phyloP scores from a whole-genome alignment of 1,284 basidiomycete species.

The Sanghuangporus baumii region DNA sequence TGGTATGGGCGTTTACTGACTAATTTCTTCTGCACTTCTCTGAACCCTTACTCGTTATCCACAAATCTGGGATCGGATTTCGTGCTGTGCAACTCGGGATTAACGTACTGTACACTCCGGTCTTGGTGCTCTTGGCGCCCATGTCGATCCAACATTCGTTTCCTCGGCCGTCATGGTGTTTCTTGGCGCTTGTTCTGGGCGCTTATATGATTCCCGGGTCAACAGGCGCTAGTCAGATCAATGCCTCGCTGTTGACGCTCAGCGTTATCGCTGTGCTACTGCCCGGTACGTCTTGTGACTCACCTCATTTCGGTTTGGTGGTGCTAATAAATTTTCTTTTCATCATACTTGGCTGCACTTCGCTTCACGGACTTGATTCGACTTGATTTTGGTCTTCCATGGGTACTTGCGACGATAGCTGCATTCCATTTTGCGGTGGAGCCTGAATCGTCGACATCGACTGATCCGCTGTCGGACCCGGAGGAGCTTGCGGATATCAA shows the following conservation, averaged over 20 bases:
- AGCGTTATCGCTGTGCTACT: slow-evolving; percentile 76
- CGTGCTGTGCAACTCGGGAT: not conserved
- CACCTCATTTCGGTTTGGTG: not conserved
- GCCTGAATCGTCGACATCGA: not conserved
- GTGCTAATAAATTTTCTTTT: not conserved
- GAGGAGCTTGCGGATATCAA: slow-evolving; percentile 53
- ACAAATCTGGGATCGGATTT: not conserved
- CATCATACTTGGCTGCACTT: not conserved
- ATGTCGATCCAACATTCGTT: not conserved
- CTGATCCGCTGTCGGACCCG: slow-evolving; percentile 25
- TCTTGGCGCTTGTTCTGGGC: not conserved
- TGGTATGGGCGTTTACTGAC: not conserved
- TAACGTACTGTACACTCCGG: not conserved
- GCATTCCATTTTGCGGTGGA: slow-evolving; percentile 54
- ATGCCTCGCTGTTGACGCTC: slow-evolving; percentile 77
- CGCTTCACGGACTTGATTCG: too few relatives aligned
- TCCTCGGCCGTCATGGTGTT: not conserved
- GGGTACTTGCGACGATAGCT: slow-evolving; percentile 27
- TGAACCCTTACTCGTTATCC: not conserved
- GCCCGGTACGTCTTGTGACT: slow-evolving; percentile 33
- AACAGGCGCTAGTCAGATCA: slow-evolving; percentile 70
- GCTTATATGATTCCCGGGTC: not conserved
- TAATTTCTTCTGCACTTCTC: not conserved
- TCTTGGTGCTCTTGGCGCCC: not conserved
- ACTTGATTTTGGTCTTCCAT: not conserved